Evolutionary conservation across 2,329 filamentous ascomycete genomes (phyloP).

Genomic region (Phaeosphaeriaceae sp.): DNA sequence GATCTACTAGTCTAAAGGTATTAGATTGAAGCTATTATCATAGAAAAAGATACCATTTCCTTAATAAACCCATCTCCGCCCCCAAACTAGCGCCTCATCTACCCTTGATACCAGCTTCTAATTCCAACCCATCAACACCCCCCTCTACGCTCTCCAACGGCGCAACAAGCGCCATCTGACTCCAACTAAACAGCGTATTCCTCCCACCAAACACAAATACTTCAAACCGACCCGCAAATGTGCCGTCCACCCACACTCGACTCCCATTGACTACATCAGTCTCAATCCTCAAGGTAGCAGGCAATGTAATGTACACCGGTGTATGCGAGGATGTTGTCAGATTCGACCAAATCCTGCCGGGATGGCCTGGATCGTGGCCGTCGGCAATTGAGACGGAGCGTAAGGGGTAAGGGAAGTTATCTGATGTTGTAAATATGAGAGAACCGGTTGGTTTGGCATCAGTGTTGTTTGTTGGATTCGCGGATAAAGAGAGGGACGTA

Average conservation of each 20-base stretch:
- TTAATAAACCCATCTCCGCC: background rate
- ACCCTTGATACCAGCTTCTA: slow-evolving; percentile 7
- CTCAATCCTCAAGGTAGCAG: slow-evolving; percentile 50
- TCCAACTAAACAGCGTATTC: slow-evolving; percentile 61
- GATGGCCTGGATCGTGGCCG: slow-evolving; percentile 55
- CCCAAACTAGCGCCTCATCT: background rate
- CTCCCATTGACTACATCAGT: slow-evolving; percentile 57
- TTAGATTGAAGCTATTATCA: too few species aligned
- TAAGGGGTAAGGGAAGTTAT: slow-evolving; percentile 55
- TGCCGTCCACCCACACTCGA: slow-evolving; percentile 56
- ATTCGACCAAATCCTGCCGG: slow-evolving; percentile 62
- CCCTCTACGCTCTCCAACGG: slow-evolving; percentile 50
- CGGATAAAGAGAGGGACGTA: slow-evolving; percentile 47
- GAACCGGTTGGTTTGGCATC: slow-evolving; percentile 23
- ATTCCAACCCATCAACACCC: slow-evolving; percentile 25
- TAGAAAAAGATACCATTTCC: too few species aligned
- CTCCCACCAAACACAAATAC: slow-evolving; percentile 61
- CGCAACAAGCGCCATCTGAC: slow-evolving; percentile 63
- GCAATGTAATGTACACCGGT: slow-evolving; percentile 44
- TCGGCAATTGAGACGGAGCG: slow-evolving; percentile 53
- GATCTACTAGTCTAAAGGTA: too few species aligned
- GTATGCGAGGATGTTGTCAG: slow-evolving; percentile 55
- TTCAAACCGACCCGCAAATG: slow-evolving; percentile 59
- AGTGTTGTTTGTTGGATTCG: slow-evolving; percentile 12
- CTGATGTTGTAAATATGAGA: slow-evolving; percentile 52